phyloP scores from a whole-genome alignment of 768 basidiomycete species.

The Stropharia rugosoannulata region DNA sequence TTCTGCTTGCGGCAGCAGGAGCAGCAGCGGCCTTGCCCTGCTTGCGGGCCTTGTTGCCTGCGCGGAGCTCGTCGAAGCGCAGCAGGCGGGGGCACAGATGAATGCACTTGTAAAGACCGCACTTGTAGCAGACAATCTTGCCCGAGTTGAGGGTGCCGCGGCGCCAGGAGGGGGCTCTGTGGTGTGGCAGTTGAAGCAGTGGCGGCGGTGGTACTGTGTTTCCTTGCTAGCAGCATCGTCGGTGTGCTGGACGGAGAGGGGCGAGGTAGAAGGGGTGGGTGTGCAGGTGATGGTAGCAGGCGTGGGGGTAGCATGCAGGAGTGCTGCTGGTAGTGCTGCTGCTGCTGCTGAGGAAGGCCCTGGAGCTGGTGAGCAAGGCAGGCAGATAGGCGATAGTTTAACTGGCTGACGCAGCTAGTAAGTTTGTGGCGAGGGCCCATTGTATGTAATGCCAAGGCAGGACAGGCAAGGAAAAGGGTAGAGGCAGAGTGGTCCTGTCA shows the following conservation, averaged over 20 bases:
- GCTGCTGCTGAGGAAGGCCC: no score
- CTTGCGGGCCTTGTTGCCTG: constrained; percentile 82
- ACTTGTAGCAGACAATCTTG: constrained; percentile 95
- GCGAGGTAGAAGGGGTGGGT: no score
- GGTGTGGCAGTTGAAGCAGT: constrained; percentile 91
- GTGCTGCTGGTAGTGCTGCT: no score
- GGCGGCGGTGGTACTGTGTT: constrained; percentile 84
- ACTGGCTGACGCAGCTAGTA: no score
- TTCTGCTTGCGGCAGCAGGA: constrained; percentile 29
- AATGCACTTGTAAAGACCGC: constrained; percentile 87
- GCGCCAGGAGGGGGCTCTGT: constrained; percentile 91
- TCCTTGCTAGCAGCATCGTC: constrained; percentile 91
- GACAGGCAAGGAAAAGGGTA: no score
- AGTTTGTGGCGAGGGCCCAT: no score
- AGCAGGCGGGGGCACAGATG: constrained; percentile 80
- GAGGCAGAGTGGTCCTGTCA: no score
- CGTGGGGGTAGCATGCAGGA: no score
- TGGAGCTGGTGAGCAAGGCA: no score
- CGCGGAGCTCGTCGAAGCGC: constrained; percentile 84
- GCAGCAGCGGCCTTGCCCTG: constrained; percentile 30
- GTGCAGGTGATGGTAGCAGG: no score
- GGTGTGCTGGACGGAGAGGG: constrained; percentile 79
- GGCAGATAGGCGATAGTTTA: no score
- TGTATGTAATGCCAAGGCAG: no score
- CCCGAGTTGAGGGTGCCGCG: constrained; percentile 86